These are phyloP conservation scores for Silene coronaria DNA, from an alignment of 179 eudicot genomes.

Conservation along the genomic window DNA sequence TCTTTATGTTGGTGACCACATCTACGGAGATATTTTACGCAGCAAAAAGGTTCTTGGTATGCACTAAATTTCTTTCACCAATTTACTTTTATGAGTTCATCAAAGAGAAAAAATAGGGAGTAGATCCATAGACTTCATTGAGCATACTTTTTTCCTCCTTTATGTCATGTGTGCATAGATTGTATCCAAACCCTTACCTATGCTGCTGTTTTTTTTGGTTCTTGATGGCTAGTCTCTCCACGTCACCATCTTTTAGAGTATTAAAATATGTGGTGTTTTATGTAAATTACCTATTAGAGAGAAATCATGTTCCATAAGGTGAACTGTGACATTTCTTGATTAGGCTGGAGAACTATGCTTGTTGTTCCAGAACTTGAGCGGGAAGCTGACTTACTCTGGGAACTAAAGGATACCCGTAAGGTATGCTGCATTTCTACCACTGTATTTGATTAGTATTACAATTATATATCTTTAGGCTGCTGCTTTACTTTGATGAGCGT, in stretches of 20 bases:
- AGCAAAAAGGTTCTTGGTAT: slow-evolving; percentile 93
- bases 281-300: not conserved
- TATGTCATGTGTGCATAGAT: not conserved
- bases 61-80: not conserved
- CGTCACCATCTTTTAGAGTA: no score
- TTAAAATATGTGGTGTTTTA: not conserved
- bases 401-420: slow-evolving; percentile 67
- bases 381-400: slow-evolving; percentile 76
- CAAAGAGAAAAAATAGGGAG: not conserved
- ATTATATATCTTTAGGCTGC: not conserved
- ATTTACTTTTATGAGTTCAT: not conserved
- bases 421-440: slow-evolving; percentile 30
- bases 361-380: slow-evolving; percentile 97
- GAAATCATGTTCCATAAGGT: not conserved
- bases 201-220: not conserved
- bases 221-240: not conserved
- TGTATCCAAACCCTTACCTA: not conserved
- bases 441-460: not conserved
- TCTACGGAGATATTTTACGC: slow-evolving; percentile 92
- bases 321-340: slow-evolving; percentile 13
- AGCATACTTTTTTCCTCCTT: not conserved
- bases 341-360: slow-evolving; percentile 99
- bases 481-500: not conserved
- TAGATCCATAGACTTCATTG: not conserved
- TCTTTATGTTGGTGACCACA: slow-evolving; percentile 97